These are phyloP conservation scores for Malassezia slooffiae DNA, from an alignment of 1,284 basidiomycete species.

Conservation along the genomic window DNA sequence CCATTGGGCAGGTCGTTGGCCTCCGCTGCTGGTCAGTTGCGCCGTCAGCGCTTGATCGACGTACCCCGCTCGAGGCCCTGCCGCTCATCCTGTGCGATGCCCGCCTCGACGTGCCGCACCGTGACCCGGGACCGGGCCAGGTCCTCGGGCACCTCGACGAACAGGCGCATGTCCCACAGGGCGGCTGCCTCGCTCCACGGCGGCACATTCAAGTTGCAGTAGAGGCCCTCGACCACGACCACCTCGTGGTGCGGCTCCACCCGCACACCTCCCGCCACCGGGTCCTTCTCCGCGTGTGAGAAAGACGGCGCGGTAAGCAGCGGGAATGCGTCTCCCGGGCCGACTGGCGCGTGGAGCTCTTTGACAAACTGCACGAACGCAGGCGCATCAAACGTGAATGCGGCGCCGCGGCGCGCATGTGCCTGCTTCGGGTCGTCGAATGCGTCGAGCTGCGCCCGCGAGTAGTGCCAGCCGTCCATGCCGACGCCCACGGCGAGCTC, in stretches of 20 bases:
- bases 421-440: conserved; percentile 53
- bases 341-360: conserved; percentile 3
- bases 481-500: conserved; percentile 53
- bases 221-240: conserved; percentile 72
- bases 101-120: conserved; percentile 62
- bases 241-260: conserved; percentile 60
- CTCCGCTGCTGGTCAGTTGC: conserved; percentile 18
- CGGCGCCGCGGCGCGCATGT: conserved; percentile 35
- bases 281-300: conserved; percentile 57
- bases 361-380: conserved; percentile 31
- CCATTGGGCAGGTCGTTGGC: conserved; percentile 44
- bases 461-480: conserved; percentile 71
- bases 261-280: conserved; percentile 49
- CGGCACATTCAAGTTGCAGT: conserved; percentile 60
- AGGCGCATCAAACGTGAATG: conserved; percentile 39
- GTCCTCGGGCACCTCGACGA: conserved; percentile 57
- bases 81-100: conserved; percentile 58
- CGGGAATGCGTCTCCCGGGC: not conserved
- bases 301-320: conserved; percentile 52
- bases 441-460: conserved; percentile 53
- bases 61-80: conserved; percentile 63
- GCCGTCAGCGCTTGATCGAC: conserved; percentile 60
- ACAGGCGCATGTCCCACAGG: conserved; percentile 67
- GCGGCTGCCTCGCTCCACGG: conserved; percentile 63
- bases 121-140: conserved; percentile 61